Evolutionary conservation across 139 green algal species (phyloP).

Genomic region (Zygnema cylindricum): DNA sequence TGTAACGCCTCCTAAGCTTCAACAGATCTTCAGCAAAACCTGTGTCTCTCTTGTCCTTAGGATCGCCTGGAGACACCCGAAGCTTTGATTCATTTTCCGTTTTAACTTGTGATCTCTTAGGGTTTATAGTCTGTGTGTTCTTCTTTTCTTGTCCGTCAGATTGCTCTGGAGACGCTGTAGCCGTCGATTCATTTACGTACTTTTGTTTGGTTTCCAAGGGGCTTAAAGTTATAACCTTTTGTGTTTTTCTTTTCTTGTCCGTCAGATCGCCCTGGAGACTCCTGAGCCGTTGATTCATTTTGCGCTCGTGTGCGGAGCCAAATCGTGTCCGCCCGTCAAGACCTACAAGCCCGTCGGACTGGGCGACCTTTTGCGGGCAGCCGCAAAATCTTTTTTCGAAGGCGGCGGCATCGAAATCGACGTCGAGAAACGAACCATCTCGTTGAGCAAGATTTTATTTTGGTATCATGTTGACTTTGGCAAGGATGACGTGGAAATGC

Average conservation of each 20-base stretch:
- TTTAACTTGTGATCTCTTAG: too few species aligned
- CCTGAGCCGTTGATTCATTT: constrained; percentile 92
- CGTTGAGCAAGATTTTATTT: constrained; percentile 86
- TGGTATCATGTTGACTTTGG: constrained; percentile 62
- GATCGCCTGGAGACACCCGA: too few species aligned
- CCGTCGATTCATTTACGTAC: too few species aligned
- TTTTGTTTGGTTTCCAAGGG: constrained; percentile 64
- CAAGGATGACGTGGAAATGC: background rate
- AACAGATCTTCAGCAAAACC: too few species aligned
- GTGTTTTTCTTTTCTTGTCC: constrained; percentile 46
- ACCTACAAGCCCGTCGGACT: constrained; percentile 81
- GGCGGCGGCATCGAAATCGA: constrained; percentile 72
- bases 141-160: constrained; percentile 48
- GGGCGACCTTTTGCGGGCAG: constrained; percentile 74
- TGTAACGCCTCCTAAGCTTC: too few species aligned
- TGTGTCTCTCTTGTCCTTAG: too few species aligned
- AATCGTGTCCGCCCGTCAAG: constrained; percentile 88
- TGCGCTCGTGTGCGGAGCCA: constrained; percentile 91
- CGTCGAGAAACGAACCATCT: constrained; percentile 55
- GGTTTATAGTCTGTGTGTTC: too few species aligned
- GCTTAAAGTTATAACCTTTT: too few species aligned
- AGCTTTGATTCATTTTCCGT: too few species aligned
- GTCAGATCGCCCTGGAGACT: background rate
- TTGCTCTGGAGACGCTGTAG: background rate
- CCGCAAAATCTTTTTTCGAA: constrained; percentile 71